These are phyloP conservation scores for Dactylorhiza incarnata DNA, from an alignment of 106 monocot genomes.

Conservation along the genomic window DNA sequence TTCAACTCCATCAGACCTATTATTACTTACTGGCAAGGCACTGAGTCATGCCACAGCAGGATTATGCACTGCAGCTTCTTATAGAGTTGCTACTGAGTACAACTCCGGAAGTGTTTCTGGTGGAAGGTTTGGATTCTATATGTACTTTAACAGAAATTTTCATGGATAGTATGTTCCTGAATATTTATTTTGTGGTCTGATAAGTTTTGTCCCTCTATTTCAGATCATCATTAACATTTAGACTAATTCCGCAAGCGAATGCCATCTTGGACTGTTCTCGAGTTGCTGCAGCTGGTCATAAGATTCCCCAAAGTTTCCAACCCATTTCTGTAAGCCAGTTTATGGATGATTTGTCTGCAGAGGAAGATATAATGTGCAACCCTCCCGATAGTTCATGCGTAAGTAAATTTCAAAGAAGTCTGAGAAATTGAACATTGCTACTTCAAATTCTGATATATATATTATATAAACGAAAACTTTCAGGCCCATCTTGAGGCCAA, in stretches of 20 bases:
- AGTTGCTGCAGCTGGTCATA: constrained; percentile 78
- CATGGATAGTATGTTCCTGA: neutral
- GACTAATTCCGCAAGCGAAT: constrained; percentile 71
- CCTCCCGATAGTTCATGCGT: constrained; percentile 46
- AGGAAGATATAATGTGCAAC: constrained; percentile 49
- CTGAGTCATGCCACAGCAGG: constrained; percentile 80
- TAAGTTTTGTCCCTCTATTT: constrained; percentile 9
- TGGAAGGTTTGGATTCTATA: constrained; percentile 43
- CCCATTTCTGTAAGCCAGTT: constrained; percentile 79
- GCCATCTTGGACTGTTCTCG: constrained; percentile 76
- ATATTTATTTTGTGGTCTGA: neutral
- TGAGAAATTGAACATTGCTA: neutral
- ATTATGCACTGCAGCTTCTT: constrained; percentile 63
- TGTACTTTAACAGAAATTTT: neutral
- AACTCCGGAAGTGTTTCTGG: constrained; percentile 16
- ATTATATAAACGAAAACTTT: too few species aligned
- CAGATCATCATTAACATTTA: constrained; percentile 78
- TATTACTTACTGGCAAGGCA: constrained; percentile 78
- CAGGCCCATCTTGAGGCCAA: too few species aligned
- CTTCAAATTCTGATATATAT: neutral
- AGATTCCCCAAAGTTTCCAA: constrained; percentile 66
- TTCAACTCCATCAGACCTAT: constrained; percentile 48
- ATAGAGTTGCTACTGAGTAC: constrained; percentile 31
- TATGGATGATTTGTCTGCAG: constrained; percentile 77
- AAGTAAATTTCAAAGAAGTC: constrained; percentile 15